phyloP scores from a whole-genome alignment of 441 rosid genomes.

The Gossypium gossypioides region DNA sequence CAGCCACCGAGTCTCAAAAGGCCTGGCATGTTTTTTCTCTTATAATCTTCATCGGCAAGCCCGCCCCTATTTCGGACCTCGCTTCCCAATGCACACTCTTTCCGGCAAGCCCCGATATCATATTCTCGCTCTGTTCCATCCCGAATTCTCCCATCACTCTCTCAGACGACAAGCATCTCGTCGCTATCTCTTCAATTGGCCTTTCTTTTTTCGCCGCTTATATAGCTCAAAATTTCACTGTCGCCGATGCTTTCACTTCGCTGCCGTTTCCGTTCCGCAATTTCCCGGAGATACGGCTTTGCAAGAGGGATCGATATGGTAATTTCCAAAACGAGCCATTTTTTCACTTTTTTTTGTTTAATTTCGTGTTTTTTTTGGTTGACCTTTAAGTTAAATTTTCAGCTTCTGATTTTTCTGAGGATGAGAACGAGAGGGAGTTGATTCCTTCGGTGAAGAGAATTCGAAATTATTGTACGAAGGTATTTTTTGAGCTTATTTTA shows the following conservation, averaged over 20 bases:
- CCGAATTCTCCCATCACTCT: slow-evolving; percentile 46
- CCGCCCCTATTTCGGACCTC: slow-evolving; percentile 36
- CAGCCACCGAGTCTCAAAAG: slow-evolving; percentile 30
- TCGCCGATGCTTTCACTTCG: slow-evolving; percentile 14
- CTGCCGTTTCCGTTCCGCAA: slow-evolving; percentile 5
- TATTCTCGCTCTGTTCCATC: slow-evolving; percentile 40
- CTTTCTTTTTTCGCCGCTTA: slow-evolving; percentile 22
- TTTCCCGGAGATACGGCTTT: slow-evolving; percentile 14
- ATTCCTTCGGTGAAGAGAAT: slow-evolving; percentile 26
- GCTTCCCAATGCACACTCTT: slow-evolving; percentile 37
- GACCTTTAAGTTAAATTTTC: background rate
- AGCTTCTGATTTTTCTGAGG: slow-evolving; percentile 15
- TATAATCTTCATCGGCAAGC: slow-evolving; percentile 49
- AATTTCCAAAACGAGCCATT: slow-evolving; percentile 13
- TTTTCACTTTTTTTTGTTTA: background rate
- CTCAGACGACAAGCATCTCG: slow-evolving; percentile 14
- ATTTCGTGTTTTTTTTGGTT: background rate
- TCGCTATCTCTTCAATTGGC: slow-evolving; percentile 37
- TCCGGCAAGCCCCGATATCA: slow-evolving; percentile 34
- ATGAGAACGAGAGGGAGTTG: slow-evolving; percentile 17
- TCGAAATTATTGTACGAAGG: slow-evolving; percentile 31
- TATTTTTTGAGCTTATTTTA: slow-evolving; percentile 16
- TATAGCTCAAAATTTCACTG: slow-evolving; percentile 20
- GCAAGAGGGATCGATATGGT: slow-evolving; percentile 44
- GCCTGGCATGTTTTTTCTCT: slow-evolving; percentile 60